A percentile compares a stretch with the other conserved stretches of the same genome.
These are phyloP conservation scores for Hyaloscypha bicolor DNA, from an alignment of 495 filamentous ascomycete genomes.

Conservation along the genomic window DNA sequence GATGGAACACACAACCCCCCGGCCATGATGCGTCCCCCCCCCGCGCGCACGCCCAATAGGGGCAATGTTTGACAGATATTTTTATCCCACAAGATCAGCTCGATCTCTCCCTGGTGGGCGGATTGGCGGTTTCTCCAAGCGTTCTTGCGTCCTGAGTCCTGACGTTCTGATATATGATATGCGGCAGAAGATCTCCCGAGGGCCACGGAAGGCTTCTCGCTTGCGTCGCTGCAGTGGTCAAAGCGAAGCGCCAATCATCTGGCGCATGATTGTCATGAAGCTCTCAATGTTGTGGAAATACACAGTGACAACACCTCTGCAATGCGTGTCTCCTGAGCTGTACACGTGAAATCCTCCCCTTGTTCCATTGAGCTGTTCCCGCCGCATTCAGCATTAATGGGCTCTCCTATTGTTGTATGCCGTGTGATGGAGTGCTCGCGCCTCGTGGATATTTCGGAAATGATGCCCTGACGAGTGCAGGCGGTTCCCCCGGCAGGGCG, in stretches of 20 bases:
- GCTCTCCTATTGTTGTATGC: not conserved
- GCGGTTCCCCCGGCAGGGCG: not conserved
- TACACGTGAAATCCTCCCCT: not conserved
- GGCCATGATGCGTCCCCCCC: slow-evolving; percentile 7
- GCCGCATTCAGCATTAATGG: slow-evolving; percentile 12
- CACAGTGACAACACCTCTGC: slow-evolving; percentile 5
- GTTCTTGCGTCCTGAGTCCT: not conserved
- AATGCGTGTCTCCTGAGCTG: not conserved
- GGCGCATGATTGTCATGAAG: slow-evolving; percentile 28
- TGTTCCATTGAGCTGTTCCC: not conserved
- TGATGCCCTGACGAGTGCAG: slow-evolving; percentile 16
- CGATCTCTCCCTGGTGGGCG: not conserved
- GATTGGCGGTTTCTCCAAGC: slow-evolving; percentile 8
- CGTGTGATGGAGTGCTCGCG: slow-evolving; percentile 9
- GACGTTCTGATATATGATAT: not conserved
- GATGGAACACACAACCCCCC: slow-evolving; percentile 26
- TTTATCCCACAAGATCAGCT: slow-evolving; percentile 11
- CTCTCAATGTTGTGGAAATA: slow-evolving; percentile 18
- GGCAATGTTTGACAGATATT: slow-evolving; percentile 19
- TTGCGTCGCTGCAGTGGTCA: slow-evolving; percentile 11
- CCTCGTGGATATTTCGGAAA: slow-evolving; percentile 24
- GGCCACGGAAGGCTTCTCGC: slow-evolving; percentile 6
- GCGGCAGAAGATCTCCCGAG: slow-evolving; percentile 27
- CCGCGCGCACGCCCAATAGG: slow-evolving; percentile 11
- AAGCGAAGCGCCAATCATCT: slow-evolving; percentile 7